Evolutionary conservation across 148 eudicot species (phyloP), one percentile per base, ranked within the genome.

Genomic region (Drosera capensis): DNA sequence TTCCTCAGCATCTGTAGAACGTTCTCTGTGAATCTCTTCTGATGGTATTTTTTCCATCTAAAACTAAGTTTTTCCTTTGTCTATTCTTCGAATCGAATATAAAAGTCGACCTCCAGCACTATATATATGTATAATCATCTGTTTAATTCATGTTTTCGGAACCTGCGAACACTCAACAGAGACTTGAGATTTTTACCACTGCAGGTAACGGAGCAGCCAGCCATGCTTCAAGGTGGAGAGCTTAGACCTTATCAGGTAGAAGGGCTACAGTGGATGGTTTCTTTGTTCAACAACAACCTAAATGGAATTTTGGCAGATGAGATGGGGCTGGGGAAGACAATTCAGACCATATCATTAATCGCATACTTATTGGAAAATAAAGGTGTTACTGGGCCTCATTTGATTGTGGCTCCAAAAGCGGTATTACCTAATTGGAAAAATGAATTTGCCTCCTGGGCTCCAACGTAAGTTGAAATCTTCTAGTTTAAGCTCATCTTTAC

Each of bases 201-300:
- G 58, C 61, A 90, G 99, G 99, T 90, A 40, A 78, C 73, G 1
- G 99, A 90, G 82, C 99, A 90, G 66, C 99, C 99, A 49, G 65
- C 85, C 44, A 65, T 74, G 77, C 95, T 90, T 71, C 99, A 90
- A 57, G 99, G 99, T 57, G 99, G 99, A 68, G 99, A 85, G 67
- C 75, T 90, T 28, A 78, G 99, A 68, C 65, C 81, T 7, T 90
- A 90, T 65, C 99, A 90, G 71, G 12, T 90, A 47, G 99, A 90
- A 69, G 99, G 99, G 55, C 95, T 90, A 41, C 99, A 90, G 35
- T 90, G 99, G 99, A 90, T 90, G 99, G 55, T 90, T 45, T 90
- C 99, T 24, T 60, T 90, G 61, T 90, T 81, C 57, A 90, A 90
- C 57, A 90, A 90, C 72, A 90, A 90, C 63, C 65, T 90, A 44